Evolutionary conservation across 495 filamentous ascomycete genomes (phyloP), one percentile per base, ranked within the genome.

Genomic region (Niebla homalea): DNA sequence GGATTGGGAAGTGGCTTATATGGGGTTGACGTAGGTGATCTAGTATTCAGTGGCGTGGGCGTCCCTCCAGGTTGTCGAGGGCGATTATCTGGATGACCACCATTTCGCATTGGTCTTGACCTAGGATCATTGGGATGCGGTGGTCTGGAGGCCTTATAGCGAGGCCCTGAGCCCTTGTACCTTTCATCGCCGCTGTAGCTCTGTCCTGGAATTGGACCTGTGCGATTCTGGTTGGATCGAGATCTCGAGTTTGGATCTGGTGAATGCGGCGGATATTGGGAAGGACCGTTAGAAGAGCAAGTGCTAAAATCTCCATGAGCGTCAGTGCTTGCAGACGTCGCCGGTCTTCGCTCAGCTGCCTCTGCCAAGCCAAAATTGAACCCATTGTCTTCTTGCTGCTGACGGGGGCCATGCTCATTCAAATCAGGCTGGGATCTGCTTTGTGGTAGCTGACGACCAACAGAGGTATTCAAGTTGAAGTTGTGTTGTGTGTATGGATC

Each of bases 341-440:
- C 38, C 43, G 53, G 49, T 38, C 41, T 49, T 51, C 53, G 21
- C 41, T 62, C 4, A 74, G 75, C n/a, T 72, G 81, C 79, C 20
- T 69, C 71, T 2, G 76, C 77, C 69, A 89, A 78, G 54, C 84
- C 84, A 56, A 87, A 89, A 16, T 87, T 68, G 48, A 73, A 75
- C 7, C 67, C 71, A 40, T 70, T 68, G 53, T 69, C 64, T 36
- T 67, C 65, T 60, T 58, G 76, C 70, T 60, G 73, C 63, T 69
- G 84, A 5, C 73, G 73, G 52, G 69, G 71, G 35, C 40, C 51
- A 16, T 62, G 60, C 7, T 67, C 59, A 29, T 79, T 75, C 43
- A 83, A 57, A 55, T 87, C 76, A 14, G 83, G 82, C 54, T 88
- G 84, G 26, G 83, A 86, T 57, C 76, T 75, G 16, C 77, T 73